Conservation (phyloP, 805 yeast species). For the Novakomyces olei region DNA sequence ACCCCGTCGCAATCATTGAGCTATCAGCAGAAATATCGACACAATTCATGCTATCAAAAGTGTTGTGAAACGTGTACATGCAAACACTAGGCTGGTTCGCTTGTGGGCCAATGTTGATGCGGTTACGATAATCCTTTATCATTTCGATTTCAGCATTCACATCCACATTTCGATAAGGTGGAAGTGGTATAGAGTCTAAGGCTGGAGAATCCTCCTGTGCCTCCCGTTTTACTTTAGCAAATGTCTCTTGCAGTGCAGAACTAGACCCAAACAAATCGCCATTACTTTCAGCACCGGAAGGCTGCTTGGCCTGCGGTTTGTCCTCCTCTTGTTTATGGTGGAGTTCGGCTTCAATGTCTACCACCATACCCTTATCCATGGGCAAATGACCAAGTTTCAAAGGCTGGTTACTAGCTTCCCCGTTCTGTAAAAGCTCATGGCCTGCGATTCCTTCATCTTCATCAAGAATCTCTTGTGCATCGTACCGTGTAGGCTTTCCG, state of each 20-base stretch:
- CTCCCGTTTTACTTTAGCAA: constrained; percentile 31
- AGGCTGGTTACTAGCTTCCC: constrained; percentile 42
- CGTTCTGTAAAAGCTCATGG: constrained; percentile 20
- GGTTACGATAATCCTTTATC: constrained; percentile 63
- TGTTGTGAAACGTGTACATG: constrained; percentile 94
- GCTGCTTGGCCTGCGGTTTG: constrained; percentile 14
- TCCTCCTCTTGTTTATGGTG: constrained; percentile 62
- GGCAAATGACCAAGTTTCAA: constrained; percentile 72
- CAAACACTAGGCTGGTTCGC: constrained; percentile 84
- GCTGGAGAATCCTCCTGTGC: constrained; percentile 34
- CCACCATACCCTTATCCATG: constrained; percentile 58
- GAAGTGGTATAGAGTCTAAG: constrained; percentile 60
- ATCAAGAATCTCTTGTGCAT: constrained; percentile 29
- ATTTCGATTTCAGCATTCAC: constrained; percentile 54
- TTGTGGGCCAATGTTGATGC: constrained; percentile 49
- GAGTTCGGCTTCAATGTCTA: constrained; percentile 46
- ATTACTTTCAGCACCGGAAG: constrained; percentile 30
- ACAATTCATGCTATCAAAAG: constrained; percentile 71
- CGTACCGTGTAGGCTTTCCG: constrained; percentile 15
- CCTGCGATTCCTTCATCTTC: constrained; percentile 22
- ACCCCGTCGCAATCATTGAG: constrained; percentile 77
- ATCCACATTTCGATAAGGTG: constrained; percentile 59
- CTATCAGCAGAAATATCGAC: constrained; percentile 74
- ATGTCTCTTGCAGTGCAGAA: too few species aligned
- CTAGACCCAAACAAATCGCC: too few species aligned